phyloP scores from a whole-genome alignment of 352 stramenopile genomes.

The Aphanomyces cochlioides region DNA sequence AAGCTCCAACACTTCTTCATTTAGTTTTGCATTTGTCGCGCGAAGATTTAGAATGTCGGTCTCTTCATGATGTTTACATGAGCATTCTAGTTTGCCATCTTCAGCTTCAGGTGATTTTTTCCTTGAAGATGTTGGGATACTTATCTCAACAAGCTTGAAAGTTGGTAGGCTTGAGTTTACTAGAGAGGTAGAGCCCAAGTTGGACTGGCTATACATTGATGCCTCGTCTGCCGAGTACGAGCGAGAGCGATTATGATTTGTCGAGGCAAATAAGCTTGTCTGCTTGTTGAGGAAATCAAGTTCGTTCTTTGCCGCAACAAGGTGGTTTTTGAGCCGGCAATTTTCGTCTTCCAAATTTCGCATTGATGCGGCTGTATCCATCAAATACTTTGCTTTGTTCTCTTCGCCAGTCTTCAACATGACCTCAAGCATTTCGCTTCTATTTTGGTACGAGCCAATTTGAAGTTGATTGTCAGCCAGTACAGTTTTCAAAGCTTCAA shows the following conservation, averaged over 20 bases:
- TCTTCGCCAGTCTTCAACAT: neutral
- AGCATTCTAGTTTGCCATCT: neutral
- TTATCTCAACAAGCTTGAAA: no score
- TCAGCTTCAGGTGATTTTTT: neutral
- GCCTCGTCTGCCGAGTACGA: no score
- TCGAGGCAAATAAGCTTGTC: neutral
- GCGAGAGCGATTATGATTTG: neutral
- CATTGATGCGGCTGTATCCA: neutral
- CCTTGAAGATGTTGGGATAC: no score
- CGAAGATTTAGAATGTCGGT: neutral
- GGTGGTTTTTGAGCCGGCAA: neutral
- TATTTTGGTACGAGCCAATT: no score
- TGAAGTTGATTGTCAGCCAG: no score
- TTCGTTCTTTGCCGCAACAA: neutral
- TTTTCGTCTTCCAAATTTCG: neutral
- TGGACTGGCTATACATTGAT: no score
- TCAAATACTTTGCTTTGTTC: neutral
- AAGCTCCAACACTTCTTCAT: neutral
- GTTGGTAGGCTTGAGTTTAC: no score
- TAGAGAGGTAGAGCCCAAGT: no score
- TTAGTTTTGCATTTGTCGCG: neutral
- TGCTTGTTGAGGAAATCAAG: constrained; percentile 2
- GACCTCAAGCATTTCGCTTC: neutral
- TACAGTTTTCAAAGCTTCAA: no score
- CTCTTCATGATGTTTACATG: no score